Base-by-base conservation (phyloP, 805 yeast genomes). In the Candida multigemmis region DNA sequence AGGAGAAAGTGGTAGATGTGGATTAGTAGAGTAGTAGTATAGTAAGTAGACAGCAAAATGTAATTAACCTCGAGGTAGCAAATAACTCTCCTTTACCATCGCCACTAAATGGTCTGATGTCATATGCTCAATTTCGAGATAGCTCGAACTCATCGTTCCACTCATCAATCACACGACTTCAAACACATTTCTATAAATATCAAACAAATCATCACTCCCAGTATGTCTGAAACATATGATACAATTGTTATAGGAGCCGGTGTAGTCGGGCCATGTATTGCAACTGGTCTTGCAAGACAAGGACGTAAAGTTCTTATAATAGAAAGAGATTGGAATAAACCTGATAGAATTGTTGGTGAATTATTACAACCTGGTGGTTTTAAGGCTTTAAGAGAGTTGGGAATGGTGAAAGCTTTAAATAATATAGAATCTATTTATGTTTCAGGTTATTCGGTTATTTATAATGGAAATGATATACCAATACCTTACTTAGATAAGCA, bases 161-260 rank as follows among this genome's bases (percentile, higher is more conserved):
- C n/a, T n/a, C n/a, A n/a, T n/a, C n/a, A n/a, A n/a, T n/a, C n/a
- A n/a, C n/a, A n/a, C n/a, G n/a, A n/a, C n/a, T n/a, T n/a, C n/a
- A n/a, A n/a, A n/a, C n/a, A n/a, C 25, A 23, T 25, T 18, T 22
- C 27, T 19, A 19, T 10, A 17, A 17, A 7, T 17, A 17, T 10
- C 19, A 19, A 19, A 16, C 23, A 16, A 13, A 25, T 25, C 5
- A 17, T 10, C 5, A 19, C 22, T 6, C 22, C 10, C 10, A 17
- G 9, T 17, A 7, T 17, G 19, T 17, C 19, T 7, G 9, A 17
- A 17, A 17, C 19, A 12, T 85, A 73, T 54, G 98, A 91, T 46
- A 89, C 78, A 26, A 76, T 89, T 22, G 80, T 91, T 14, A 75
- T 91, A 21, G 98, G 98, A n/a, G 96, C 97, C n/a, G 98, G 98